A percentile compares a stretch with the other conserved stretches of the same genome.
Evolutionary conservation across 2,329 filamentous ascomycete genomes (phyloP).

Genomic region (Claviceps citrina): DNA sequence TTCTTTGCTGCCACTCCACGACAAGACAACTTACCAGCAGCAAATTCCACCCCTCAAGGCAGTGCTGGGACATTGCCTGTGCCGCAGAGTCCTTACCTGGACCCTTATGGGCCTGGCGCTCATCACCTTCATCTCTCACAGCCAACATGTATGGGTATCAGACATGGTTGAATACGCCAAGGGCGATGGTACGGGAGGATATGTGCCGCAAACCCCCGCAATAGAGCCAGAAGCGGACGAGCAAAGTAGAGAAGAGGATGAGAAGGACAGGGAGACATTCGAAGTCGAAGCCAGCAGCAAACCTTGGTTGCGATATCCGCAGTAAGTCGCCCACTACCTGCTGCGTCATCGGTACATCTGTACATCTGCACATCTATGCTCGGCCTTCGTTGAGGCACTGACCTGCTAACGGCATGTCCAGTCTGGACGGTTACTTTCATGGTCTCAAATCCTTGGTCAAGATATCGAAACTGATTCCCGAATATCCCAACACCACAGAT

Average conservation of each 20-base stretch:
- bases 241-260: conserved; percentile 14
- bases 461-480: conserved; percentile 47
- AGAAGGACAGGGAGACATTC: conserved; percentile 15
- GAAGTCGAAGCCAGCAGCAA: conserved; percentile 18
- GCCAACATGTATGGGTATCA: conserved; percentile 11
- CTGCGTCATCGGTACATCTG: too few species aligned
- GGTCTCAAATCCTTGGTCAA: conserved; percentile 58
- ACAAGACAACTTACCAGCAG: conserved; percentile 19
- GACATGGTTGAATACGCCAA: conserved; percentile 4
- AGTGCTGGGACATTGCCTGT: conserved; percentile 36
- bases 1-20: conserved; percentile 19
- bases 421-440: conserved; percentile 67
- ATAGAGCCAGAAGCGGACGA: conserved; percentile 12
- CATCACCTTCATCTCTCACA: conserved; percentile 25
- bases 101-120: conserved; percentile 26
- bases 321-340: conserved; percentile 13
- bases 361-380: too few species aligned
- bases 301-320: conserved; percentile 26
- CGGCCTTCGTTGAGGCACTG: not conserved
- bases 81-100: conserved; percentile 38
- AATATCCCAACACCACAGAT: conserved; percentile 46
- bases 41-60: conserved; percentile 27
- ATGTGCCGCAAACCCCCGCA: too few species aligned
- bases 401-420: conserved; percentile 19
- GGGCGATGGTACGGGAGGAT: too few species aligned